A percentile compares a stretch with the other conserved stretches of the same genome.
These are phyloP conservation scores for Pleurotus ostreatus DNA, from an alignment of 768 basidiomycete genomes.

Conservation along the genomic window DNA sequence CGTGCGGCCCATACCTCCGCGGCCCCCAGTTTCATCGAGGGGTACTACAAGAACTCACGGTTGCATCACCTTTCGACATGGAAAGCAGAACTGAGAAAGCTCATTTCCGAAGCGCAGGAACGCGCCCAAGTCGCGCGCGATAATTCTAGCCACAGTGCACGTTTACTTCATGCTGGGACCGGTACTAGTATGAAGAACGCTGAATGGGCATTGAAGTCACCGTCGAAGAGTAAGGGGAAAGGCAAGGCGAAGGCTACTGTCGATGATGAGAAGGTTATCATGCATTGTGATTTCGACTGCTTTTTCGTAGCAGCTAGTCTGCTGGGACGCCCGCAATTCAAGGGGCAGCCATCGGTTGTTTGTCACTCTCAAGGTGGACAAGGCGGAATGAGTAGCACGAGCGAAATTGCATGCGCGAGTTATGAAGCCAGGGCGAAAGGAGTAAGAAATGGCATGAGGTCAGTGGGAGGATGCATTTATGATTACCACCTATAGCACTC, in stretches of 20 bases:
- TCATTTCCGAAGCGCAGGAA: conserved; percentile 79
- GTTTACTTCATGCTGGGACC: not conserved
- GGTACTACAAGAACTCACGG: conserved; percentile 80
- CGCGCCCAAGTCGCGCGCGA: conserved; percentile 46
- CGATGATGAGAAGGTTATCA: conserved; percentile 61
- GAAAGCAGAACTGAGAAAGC: conserved; percentile 83
- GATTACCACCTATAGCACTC: not conserved
- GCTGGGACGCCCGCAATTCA: conserved; percentile 71
- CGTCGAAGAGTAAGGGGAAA: conserved; percentile 47
- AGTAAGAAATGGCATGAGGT: conserved; percentile 95
- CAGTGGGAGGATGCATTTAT: conserved; percentile 12
- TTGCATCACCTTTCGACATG: conserved; percentile 90
- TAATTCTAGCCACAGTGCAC: conserved; percentile 14
- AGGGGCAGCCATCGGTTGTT: conserved; percentile 88
- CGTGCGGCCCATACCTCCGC: conserved; percentile 82
- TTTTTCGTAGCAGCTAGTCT: conserved; percentile 96
- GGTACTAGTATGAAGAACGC: conserved; percentile 52
- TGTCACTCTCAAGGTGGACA: conserved; percentile 87
- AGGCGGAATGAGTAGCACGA: conserved; percentile 76
- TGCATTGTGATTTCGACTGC: conserved; percentile 95
- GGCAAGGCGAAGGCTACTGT: conserved; percentile 52
- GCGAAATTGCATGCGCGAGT: conserved; percentile 91
- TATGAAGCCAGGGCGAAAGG: conserved; percentile 91
- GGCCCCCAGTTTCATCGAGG: conserved; percentile 83
- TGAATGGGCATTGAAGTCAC: conserved; percentile 44